phyloP scores from a whole-genome alignment of 1,139 yeast genomes.

The Yamadazyma diddensiae region DNA sequence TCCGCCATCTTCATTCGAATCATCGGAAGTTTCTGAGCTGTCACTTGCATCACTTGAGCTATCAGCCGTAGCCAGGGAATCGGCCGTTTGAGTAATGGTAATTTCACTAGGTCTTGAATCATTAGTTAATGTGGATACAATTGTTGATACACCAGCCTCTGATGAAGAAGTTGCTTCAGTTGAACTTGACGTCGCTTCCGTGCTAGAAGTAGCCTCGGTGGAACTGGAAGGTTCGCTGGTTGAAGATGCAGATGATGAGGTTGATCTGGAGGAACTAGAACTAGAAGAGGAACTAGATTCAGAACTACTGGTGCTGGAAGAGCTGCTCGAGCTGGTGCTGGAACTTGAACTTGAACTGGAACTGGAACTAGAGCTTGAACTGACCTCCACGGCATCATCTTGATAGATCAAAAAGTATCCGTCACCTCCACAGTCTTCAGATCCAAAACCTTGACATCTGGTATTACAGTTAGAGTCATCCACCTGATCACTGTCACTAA shows the following conservation, averaged over 20 bases:
- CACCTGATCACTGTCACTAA: constrained; percentile 29
- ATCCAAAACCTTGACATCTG: constrained; percentile 55
- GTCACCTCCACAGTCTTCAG: constrained; percentile 63
- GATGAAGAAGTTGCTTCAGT: constrained; percentile 3
- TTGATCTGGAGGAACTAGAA: constrained; percentile 9
- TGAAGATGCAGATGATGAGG: constrained; percentile 1
- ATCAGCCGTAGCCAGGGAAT: constrained; percentile 10
- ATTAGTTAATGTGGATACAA: constrained; percentile 23
- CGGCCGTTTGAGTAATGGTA: constrained; percentile 22
- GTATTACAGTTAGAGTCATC: constrained; percentile 41
- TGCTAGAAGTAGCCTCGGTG: background rate
- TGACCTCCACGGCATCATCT: constrained; percentile 24
- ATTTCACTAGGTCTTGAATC: constrained; percentile 20
- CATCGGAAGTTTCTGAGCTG: constrained; percentile 6
- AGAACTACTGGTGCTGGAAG: constrained; percentile 12
- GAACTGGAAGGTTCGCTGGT: background rate
- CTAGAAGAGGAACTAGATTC: constrained; percentile 7
- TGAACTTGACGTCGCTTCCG: background rate
- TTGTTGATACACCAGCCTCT: constrained; percentile 12
- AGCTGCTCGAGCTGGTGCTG: constrained; percentile 7
- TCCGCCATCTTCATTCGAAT: constrained; percentile 6
- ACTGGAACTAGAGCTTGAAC: constrained; percentile 13
- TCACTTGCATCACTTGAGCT: constrained; percentile 1
- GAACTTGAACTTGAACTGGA: constrained; percentile 14
- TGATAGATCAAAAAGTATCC: constrained; percentile 48